These are phyloP conservation scores for Fraxinus paxiana DNA, from an alignment of 305 asterid genomes.

Conservation along the genomic window DNA sequence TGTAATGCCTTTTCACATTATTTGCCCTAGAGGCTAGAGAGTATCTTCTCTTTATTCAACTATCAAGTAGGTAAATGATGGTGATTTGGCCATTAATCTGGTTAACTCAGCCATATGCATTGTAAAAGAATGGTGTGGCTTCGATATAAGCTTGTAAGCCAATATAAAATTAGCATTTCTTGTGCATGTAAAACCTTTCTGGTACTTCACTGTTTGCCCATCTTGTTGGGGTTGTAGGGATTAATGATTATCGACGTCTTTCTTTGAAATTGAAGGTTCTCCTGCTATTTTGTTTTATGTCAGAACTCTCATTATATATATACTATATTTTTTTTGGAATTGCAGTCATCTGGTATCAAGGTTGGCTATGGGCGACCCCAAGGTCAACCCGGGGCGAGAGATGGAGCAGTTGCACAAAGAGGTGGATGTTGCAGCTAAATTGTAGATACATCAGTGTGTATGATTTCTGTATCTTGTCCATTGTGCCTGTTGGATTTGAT, in stretches of 20 bases:
- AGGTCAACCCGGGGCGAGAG: slow-evolving; percentile 60
- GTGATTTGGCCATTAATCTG: background rate
- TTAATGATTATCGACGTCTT: background rate
- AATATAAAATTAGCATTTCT: background rate
- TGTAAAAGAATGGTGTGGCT: background rate
- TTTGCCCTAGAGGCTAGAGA: background rate
- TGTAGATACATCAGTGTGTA: background rate
- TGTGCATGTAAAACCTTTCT: background rate
- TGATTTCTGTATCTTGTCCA: slow-evolving; percentile 6
- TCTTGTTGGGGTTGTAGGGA: background rate
- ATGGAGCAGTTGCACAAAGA: slow-evolving; percentile 60
- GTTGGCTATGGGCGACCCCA: slow-evolving; percentile 66
- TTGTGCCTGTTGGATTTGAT: slow-evolving; percentile 21
- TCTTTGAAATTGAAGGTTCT: background rate
- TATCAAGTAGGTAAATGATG: background rate
- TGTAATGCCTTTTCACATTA: background rate
- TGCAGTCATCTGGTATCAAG: slow-evolving; percentile 79
- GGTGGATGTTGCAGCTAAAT: slow-evolving; percentile 70
- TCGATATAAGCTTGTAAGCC: background rate
- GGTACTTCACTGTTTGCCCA: background rate
- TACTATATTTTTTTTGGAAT: background rate
- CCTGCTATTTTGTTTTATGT: background rate
- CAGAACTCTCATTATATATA: background rate
- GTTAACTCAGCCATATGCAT: background rate
- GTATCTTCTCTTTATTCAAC: background rate